Conservation (phyloP, 441 rosid genomes). For the Syzygium malaccense region DNA sequence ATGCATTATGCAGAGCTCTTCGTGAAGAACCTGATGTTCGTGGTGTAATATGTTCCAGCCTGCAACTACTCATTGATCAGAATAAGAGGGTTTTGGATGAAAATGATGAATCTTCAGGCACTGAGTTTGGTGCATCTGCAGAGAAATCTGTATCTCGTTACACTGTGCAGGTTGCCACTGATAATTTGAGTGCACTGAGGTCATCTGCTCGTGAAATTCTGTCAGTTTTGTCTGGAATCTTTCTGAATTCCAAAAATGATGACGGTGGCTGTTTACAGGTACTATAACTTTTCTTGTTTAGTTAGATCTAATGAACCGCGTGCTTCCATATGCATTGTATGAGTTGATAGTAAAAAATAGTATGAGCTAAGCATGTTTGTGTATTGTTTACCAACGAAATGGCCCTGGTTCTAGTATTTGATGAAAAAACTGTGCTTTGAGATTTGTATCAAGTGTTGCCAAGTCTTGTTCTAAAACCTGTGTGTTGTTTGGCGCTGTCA, state of each 20-base stretch:
- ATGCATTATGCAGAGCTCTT: slow-evolving; percentile 43
- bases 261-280: slow-evolving; percentile 96
- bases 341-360: background rate
- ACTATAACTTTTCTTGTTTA: background rate
- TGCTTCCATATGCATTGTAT: background rate
- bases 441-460: background rate
- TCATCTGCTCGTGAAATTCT: slow-evolving; percentile 54
- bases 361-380: background rate
- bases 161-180: slow-evolving; percentile 40
- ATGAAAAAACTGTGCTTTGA: background rate
- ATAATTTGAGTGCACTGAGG: slow-evolving; percentile 53
- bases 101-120: slow-evolving; percentile 17
- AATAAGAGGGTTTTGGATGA: slow-evolving; percentile 49
- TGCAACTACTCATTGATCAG: slow-evolving; percentile 70
- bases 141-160: slow-evolving; percentile 49
- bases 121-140: slow-evolving; percentile 34
- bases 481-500: background rate
- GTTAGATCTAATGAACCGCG: background rate
- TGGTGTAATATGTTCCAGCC: slow-evolving; percentile 69
- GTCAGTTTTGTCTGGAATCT: slow-evolving; percentile 49
- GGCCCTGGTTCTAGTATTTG: background rate
- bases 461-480: background rate
- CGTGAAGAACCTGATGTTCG: slow-evolving; percentile 50
- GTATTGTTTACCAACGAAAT: background rate
- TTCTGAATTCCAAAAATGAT: slow-evolving; percentile 59